phyloP scores from a whole-genome alignment of 1,284 basidiomycete species.

The Vanrija humicola region DNA sequence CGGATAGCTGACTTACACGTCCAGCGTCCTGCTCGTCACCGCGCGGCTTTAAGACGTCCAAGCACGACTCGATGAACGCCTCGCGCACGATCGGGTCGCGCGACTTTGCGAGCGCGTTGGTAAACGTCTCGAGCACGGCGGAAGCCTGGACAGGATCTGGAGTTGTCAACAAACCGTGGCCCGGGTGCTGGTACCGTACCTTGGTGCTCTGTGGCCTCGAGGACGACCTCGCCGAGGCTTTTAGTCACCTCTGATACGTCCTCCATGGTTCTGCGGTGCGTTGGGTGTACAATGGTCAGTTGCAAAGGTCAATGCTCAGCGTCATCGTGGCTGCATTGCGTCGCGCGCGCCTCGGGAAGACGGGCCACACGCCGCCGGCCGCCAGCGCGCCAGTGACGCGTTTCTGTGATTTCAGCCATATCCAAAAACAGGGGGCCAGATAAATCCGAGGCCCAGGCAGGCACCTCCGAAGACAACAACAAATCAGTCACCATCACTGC shows the following conservation, averaged over 20 bases:
- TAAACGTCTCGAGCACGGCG: conserved; percentile 14
- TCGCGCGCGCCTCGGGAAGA: too few species aligned
- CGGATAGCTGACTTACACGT: conserved; percentile 2
- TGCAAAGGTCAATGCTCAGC: too few species aligned
- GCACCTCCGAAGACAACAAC: too few species aligned
- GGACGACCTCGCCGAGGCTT: conserved; percentile 13
- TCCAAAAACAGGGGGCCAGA: too few species aligned
- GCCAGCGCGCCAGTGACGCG: too few species aligned
- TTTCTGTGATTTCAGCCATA: too few species aligned
- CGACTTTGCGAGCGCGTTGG: conserved; percentile 3
- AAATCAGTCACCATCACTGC: too few species aligned
- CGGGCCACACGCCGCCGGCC: too few species aligned
- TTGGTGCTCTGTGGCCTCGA: conserved; percentile 9
- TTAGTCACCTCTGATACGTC: conserved; percentile 13
- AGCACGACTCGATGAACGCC: conserved; percentile 13
- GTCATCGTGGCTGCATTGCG: too few species aligned
- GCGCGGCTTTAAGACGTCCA: conserved; percentile 14
- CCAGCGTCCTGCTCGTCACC: conserved; percentile 14
- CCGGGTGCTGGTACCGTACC: neutral
- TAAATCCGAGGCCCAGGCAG: too few species aligned
- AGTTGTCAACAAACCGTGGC: neutral
- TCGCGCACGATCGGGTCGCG: conserved; percentile 17
- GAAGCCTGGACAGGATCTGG: conserved; percentile 9
- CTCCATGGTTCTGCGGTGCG: neutral
- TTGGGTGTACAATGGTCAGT: too few species aligned